A percentile compares a stretch with the other conserved stretches of the same genome.
These are phyloP conservation scores for Colletotrichum orbiculare DNA, from an alignment of 2,329 filamentous ascomycete genomes.

Conservation along the genomic window DNA sequence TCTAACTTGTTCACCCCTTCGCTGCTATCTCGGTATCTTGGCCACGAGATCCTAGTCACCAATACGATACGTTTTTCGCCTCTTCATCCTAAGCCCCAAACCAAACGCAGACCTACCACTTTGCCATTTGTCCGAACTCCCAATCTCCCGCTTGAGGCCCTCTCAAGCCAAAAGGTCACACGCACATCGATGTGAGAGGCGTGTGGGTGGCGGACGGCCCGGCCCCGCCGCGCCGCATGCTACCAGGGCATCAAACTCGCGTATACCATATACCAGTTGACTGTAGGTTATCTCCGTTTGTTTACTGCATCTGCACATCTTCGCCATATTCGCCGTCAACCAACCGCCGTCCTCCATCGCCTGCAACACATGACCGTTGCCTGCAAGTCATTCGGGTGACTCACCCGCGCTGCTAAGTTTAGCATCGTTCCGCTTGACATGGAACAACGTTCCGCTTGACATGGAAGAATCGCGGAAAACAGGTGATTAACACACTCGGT, in stretches of 20 bases:
- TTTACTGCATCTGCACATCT: no score
- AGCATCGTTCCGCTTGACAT: background rate
- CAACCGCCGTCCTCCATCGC: no score
- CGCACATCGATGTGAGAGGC: no score
- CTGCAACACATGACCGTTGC: background rate
- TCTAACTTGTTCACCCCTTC: background rate
- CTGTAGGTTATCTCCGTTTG: no score
- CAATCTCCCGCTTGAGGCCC: background rate
- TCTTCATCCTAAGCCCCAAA: background rate
- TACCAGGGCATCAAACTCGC: background rate
- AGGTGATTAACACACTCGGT: no score
- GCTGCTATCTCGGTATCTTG: constrained; percentile 15
- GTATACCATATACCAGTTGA: no score
- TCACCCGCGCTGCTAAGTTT: background rate
- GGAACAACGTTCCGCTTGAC: no score
- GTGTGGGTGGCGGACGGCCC: constrained; percentile 14
- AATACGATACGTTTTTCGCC: background rate
- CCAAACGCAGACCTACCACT: background rate
- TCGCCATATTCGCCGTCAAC: no score
- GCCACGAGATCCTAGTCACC: background rate
- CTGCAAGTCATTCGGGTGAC: background rate
- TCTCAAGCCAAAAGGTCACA: background rate
- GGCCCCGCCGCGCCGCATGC: constrained; percentile 4
- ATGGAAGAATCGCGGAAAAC: no score
- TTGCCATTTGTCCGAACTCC: background rate